Evolutionary conservation across 2,329 filamentous ascomycete genomes (phyloP).

Genomic region (Apiospora sp.): DNA sequence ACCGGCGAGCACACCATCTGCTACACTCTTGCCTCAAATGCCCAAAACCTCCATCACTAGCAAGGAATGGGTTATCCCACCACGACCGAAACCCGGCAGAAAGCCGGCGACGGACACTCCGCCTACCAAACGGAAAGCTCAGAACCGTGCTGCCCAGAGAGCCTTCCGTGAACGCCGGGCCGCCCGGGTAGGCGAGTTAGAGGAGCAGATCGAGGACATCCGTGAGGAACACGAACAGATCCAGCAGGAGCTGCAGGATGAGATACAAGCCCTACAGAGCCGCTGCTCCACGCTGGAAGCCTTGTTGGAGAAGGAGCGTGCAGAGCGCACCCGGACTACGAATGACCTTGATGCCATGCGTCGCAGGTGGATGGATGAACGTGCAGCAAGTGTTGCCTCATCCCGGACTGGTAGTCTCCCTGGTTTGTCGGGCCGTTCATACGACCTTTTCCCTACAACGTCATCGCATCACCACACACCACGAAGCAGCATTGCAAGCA

Average conservation of each 20-base stretch:
- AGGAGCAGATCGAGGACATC: conserved; percentile 70
- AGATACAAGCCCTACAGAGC: conserved; percentile 71
- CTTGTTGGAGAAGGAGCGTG: conserved; percentile 66
- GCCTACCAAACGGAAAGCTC: conserved; percentile 90
- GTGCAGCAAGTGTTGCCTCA: conserved; percentile 31
- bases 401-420: conserved; percentile 41
- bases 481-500: conserved; percentile 40
- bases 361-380: conserved; percentile 37
- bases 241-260: conserved; percentile 66
- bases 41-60: conserved; percentile 71
- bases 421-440: conserved; percentile 34
- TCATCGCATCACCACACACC: conserved; percentile 39
- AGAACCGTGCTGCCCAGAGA: conserved; percentile 91
- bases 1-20: conserved; percentile 57
- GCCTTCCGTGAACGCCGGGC: conserved; percentile 89
- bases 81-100: conserved; percentile 85
- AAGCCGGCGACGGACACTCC: conserved; percentile 95
- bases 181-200: conserved; percentile 80
- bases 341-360: conserved; percentile 40
- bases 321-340: conserved; percentile 50
- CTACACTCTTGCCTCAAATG: conserved; percentile 48
- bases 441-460: conserved; percentile 25
- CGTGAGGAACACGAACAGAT: conserved; percentile 64
- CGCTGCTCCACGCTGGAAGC: conserved; percentile 70
- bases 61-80: conserved; percentile 87